These are phyloP conservation scores for Amaranthus cruentus DNA, from an alignment of 148 eudicot species.

Conservation along the genomic window DNA sequence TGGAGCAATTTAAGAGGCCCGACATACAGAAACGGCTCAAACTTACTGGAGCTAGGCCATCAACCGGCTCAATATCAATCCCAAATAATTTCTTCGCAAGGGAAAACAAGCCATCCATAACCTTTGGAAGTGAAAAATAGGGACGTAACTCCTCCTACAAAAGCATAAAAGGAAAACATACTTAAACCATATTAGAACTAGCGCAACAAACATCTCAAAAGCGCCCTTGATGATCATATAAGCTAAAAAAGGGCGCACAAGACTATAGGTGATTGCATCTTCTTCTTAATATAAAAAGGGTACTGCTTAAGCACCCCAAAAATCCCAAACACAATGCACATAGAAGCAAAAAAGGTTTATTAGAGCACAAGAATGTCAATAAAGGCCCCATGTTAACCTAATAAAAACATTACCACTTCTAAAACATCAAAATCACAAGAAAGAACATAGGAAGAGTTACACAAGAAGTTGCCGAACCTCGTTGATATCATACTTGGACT, in stretches of 20 bases:
- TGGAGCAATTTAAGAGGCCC: not conserved
- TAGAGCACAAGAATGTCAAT: not conserved
- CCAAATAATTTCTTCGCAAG: conserved; percentile 80
- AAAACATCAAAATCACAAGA: not conserved
- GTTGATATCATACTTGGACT: conserved; percentile 86
- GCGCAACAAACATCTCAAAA: not conserved
- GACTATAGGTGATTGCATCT: not conserved
- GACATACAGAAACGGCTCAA: conserved; percentile 6
- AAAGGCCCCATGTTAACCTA: not conserved
- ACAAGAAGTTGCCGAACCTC: conserved; percentile 52
- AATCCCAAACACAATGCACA: not conserved
- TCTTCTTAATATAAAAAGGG: not conserved
- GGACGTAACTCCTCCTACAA: conserved; percentile 91
- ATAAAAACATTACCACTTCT: not conserved
- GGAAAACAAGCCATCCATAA: conserved; percentile 95
- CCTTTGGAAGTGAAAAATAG: conserved; percentile 93
- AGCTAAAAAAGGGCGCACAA: not conserved
- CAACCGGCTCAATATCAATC: conserved; percentile 62
- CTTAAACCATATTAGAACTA: not conserved
- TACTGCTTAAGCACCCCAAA: not conserved
- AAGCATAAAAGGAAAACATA: conserved; percentile 10
- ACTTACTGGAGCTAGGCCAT: conserved; percentile 93
- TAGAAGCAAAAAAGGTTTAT: not conserved
- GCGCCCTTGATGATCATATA: not conserved
- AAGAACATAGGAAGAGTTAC: not conserved